phyloP scores from a whole-genome alignment of 305 asterid genomes.

The Lippia alba region DNA sequence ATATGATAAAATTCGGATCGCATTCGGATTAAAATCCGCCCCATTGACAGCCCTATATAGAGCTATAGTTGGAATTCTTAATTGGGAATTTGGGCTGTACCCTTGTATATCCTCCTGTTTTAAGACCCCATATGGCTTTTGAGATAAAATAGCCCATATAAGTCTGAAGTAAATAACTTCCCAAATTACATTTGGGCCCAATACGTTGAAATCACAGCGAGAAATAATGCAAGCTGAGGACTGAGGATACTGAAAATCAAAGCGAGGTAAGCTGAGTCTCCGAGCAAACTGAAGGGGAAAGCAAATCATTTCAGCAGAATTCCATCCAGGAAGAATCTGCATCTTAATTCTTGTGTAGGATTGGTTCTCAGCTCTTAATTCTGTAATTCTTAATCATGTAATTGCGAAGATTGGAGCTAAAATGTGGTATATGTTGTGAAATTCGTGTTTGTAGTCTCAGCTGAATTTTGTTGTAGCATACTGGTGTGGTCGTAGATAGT shows the following conservation, averaged over 20 bases:
- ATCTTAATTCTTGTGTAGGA: conserved; percentile 25
- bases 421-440: conserved; percentile 1
- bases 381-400: neutral
- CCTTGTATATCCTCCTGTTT: no score
- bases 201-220: conserved; percentile 12
- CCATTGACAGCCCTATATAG: no score
- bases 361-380: conserved; percentile 2
- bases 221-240: conserved; percentile 27
- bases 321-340: conserved; percentile 18
- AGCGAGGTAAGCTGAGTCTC: conserved; percentile 36
- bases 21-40: no score
- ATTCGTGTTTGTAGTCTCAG: conserved; percentile 13
- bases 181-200: conserved; percentile 9
- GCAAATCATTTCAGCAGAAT: conserved; percentile 22
- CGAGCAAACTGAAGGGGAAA: conserved; percentile 32
- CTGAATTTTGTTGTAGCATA: conserved; percentile 20
- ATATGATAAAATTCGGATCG: no score
- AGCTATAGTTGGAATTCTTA: no score
- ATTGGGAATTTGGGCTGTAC: no score
- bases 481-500: neutral
- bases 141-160: no score
- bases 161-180: neutral
- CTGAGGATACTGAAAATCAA: conserved; percentile 31
- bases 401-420: conserved; percentile 9
- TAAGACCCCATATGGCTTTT: no score